These are phyloP conservation scores for Cytospora leucostoma DNA, from an alignment of 2,329 filamentous ascomycete genomes.

Conservation along the genomic window DNA sequence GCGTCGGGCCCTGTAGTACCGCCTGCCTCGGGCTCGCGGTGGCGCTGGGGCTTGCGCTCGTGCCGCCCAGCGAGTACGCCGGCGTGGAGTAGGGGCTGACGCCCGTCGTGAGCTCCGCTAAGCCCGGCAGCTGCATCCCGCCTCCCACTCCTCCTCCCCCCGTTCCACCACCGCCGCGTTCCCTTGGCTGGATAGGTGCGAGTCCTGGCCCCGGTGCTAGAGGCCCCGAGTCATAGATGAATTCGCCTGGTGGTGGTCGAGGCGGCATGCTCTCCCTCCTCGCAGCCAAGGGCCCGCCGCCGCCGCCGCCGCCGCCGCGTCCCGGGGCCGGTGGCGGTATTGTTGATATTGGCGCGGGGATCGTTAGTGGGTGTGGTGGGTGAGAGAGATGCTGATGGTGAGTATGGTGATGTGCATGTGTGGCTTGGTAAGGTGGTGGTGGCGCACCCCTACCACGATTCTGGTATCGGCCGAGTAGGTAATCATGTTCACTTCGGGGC, in stretches of 20 bases:
- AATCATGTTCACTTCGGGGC: conserved; percentile 38
- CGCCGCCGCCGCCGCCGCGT: conserved; percentile 29
- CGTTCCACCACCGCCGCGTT: conserved; percentile 18
- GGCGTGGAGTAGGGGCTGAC: conserved; percentile 62
- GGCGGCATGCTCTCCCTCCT: conserved; percentile 46
- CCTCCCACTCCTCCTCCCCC: conserved; percentile 40
- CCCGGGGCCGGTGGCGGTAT: conserved; percentile 34
- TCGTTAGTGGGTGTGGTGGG: conserved; percentile 26
- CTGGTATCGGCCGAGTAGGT: conserved; percentile 21
- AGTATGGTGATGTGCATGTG: background rate
- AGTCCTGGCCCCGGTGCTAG: conserved; percentile 44
- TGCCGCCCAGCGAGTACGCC: conserved; percentile 50
- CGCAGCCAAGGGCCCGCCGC: conserved; percentile 38
- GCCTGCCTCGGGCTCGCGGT: conserved; percentile 46
- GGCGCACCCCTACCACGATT: conserved; percentile 1
- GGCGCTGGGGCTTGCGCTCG: conserved; percentile 42
- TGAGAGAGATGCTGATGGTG: conserved; percentile 21
- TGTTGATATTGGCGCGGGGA: conserved; percentile 29
- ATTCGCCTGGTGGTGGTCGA: conserved; percentile 39
- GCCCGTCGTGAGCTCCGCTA: conserved; percentile 65
- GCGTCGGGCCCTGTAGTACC: conserved; percentile 13
- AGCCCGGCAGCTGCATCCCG: conserved; percentile 55
- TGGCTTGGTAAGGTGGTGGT: conserved; percentile 11
- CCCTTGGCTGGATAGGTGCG: conserved; percentile 52
- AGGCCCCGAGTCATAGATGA: conserved; percentile 33